Conservation (phyloP, 2,329 filamentous ascomycete species). For the Fusarium pseudograminearum region DNA sequence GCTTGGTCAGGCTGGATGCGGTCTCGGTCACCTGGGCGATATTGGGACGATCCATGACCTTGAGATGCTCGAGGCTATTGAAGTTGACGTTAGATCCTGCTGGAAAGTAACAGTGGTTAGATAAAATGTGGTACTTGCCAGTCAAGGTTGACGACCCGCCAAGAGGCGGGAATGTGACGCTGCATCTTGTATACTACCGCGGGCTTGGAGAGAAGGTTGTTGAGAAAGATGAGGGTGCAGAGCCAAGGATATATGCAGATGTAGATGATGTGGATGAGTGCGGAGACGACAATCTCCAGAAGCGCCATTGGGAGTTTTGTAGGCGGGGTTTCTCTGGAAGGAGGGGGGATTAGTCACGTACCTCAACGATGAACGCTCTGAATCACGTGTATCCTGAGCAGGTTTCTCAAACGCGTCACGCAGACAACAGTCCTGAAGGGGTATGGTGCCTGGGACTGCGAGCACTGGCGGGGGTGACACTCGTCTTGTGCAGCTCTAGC, state of each 20-base stretch:
- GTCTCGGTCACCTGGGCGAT: not conserved
- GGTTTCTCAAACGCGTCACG: not conserved
- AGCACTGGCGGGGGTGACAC: not conserved
- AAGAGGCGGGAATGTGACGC: not conserved
- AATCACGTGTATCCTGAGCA: not conserved
- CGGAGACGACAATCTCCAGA: too few relatives aligned
- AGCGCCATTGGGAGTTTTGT: not conserved
- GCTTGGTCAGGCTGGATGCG: slow-evolving; percentile 7
- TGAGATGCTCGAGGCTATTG: not conserved
- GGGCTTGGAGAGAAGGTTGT: not conserved
- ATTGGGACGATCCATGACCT: not conserved
- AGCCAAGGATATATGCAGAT: not conserved
- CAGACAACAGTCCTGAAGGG: not conserved
- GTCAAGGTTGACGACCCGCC: not conserved
- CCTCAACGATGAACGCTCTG: not conserved
- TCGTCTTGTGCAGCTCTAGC: not conserved
- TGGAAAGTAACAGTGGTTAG: not conserved
- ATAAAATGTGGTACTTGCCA: not conserved
- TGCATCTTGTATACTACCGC: not conserved
- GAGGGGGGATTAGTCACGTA: too few relatives aligned
- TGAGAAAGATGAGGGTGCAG: not conserved
- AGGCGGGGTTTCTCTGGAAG: not conserved
- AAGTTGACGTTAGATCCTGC: not conserved
- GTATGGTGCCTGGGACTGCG: not conserved
- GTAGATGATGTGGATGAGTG: too few relatives aligned